Evolutionary conservation across 805 yeast species (phyloP), one percentile per base, ranked within the genome.

Genomic region (Nakazawaea anatomiae): DNA sequence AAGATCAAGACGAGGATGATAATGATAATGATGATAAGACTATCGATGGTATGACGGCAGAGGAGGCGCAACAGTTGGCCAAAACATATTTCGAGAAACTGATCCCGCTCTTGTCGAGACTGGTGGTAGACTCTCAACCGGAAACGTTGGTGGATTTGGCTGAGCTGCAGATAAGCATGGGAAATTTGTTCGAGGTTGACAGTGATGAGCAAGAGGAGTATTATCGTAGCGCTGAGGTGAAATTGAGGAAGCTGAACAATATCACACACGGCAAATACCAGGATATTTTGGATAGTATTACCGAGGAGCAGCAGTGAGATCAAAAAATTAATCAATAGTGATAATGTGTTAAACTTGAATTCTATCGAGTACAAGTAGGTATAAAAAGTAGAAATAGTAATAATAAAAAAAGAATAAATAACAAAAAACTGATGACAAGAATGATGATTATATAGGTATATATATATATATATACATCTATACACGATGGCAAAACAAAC

Each of bases 121-220:
- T 90, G 0, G 79, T 83, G 63, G 81, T 81, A 47, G 82, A 80
- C 18, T 87, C 83, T 44, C 89, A 85, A 40, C 95, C 96, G 0
- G 85, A 83, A 52, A 74, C 86, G 5, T 86, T 92, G 88, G 96
- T 84, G 10, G 79, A 81, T 60, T 75, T 87, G 44, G 96, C 97
- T 1, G 98, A 92, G 65, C 91, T 96, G 1, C 72, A 80, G 60
- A 88, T 92, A 36, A 79, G 86, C 12, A 69, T 87, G 57, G 97
- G 91, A 12, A 91, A 90, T 58, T 63, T 90, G 47, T 73, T 76
- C 54, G 87, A 83, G 7, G 69, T 79, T 29, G 89, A 85, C 30
- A 74, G 85, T 47, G 68, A 70, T 35, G 86, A 83, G 42, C 96
- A 89, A 68, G 87, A 85, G 53, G 59, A 72, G 5, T 69, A 77